A percentile compares a stretch with the other conserved stretches of the same genome.
Conservation (phyloP, 306 rosid genomes). For the Pyrus betulifolia region DNA sequence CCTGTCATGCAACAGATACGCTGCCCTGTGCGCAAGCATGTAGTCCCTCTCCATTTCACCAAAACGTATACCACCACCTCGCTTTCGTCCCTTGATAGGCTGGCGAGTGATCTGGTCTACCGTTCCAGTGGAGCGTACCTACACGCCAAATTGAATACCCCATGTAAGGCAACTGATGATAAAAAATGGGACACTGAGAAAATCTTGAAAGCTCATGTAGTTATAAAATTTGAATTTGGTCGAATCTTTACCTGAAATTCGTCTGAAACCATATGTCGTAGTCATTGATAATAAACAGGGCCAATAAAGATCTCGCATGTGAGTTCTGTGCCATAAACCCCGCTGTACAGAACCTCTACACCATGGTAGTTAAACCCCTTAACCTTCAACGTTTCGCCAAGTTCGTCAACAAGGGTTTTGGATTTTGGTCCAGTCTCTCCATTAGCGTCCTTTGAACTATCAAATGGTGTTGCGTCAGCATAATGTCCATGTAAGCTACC, state of each 20-base stretch:
- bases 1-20: constrained; percentile 84
- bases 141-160: background rate
- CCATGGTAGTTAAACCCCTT: constrained; percentile 95
- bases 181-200: background rate
- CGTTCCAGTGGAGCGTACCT: constrained; percentile 93
- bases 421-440: constrained; percentile 32
- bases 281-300: constrained; percentile 92
- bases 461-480: constrained; percentile 81
- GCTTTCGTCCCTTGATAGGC: constrained; percentile 83
- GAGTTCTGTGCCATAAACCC: constrained; percentile 90
- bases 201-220: background rate
- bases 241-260: constrained; percentile 60
- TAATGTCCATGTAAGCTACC: constrained; percentile 76
- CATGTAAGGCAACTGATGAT: background rate
- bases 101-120: constrained; percentile 74
- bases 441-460: constrained; percentile 36
- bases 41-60: constrained; percentile 99
- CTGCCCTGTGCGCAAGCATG: constrained; percentile 94
- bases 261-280: constrained; percentile 97
- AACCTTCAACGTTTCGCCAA: constrained; percentile 59
- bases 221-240: background rate
- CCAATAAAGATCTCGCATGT: constrained; percentile 47
- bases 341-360: constrained; percentile 77
- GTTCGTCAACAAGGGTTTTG: constrained; percentile 76
- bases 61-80: constrained; percentile 94